Conservation (phyloP, 2,329 filamentous ascomycete species). For the Xylariaceae sp. region DNA sequence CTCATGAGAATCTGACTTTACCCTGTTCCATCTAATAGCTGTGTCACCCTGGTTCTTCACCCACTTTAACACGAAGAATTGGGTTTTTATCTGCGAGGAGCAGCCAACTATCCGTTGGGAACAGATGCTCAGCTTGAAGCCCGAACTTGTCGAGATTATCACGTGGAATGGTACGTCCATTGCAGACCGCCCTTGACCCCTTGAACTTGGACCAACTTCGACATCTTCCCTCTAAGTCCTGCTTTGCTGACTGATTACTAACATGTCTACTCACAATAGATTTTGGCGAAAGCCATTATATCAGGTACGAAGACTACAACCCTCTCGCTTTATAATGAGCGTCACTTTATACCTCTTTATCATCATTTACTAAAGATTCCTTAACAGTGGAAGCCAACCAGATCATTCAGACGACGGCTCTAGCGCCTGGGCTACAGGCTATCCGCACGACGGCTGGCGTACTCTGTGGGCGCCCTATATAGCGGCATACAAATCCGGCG, state of each 20-base stretch:
- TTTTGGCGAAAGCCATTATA: slow-evolving; percentile 8
- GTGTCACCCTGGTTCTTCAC: slow-evolving; percentile 14
- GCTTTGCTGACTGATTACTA: not conserved
- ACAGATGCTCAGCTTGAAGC: slow-evolving; percentile 9
- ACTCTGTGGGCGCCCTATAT: slow-evolving; percentile 10
- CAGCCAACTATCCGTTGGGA: slow-evolving; percentile 10
- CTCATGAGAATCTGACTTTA: not conserved
- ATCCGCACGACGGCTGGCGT: slow-evolving; percentile 7
- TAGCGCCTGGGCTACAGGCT: slow-evolving; percentile 9
- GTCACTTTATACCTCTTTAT: not conserved
- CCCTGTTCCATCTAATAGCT: not conserved
- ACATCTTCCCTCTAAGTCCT: not conserved
- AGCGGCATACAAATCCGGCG: slow-evolving; percentile 10
- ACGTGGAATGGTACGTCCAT: slow-evolving; percentile 11
- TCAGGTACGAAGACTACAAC: not conserved
- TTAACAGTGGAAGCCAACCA: slow-evolving; percentile 6
- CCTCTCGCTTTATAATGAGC: not conserved
- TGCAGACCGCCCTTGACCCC: not conserved
- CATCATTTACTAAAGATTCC: not conserved
- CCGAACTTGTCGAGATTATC: slow-evolving; percentile 8
- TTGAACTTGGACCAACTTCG: too few species aligned
- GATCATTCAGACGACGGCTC: slow-evolving; percentile 12
- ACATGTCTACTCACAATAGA: not conserved
- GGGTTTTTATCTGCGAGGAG: slow-evolving; percentile 13
- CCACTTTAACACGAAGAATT: slow-evolving; percentile 12